Evolutionary conservation across 2,329 filamentous ascomycete species (phyloP), one percentile per base, ranked within the genome.

Genomic region (Fonsecaea nubica): DNA sequence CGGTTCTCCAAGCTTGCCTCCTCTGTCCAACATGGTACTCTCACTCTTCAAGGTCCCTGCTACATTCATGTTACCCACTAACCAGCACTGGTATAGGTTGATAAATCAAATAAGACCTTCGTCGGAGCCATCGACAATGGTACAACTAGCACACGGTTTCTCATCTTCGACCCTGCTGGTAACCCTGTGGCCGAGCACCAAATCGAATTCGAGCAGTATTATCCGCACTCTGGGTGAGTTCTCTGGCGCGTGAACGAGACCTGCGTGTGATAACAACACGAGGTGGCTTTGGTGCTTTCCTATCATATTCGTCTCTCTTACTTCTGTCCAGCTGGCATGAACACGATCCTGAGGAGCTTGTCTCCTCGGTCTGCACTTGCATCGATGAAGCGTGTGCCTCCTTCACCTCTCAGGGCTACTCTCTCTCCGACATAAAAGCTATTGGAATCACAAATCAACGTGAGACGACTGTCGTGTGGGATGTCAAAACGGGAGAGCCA

Each of bases 51-150:
- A 57, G 13, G 15, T 42, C 7, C 33, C 25, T n/a, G 25, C 21
- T 33, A 15, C 15, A 13, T 10, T 21, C 21, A 50, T 25, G 18
- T 50, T 42, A 6, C 18, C 40, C 10, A 58, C 53, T 62, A n/a
- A 50, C 53, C 36, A 25, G 18, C 15, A 10, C 35, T 21, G 10
- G 10, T 32, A 7, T 52, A 69, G 65, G 65, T 62, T 38, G 60
- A 54, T n/a, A 48, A 62, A n/a, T 45, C 63, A 21, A 42, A 57
- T 30, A 66, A 66, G 64, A 63, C 42, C 10, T 93, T 90, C 74
- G 87, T 94, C 66, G 92, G 91, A 8, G 90, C 89, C 72, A 91
- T 95, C 74, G 92, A 95, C 76, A 91, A 93, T 74, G 92, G 92
- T 60, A 95, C 92, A 8, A 94, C 92, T 15, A 92, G 89, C 60